Evolutionary conservation across 2,329 filamentous ascomycete genomes (phyloP), one percentile per base, ranked within the genome.

Genomic region (Aspergillus alliaceus): DNA sequence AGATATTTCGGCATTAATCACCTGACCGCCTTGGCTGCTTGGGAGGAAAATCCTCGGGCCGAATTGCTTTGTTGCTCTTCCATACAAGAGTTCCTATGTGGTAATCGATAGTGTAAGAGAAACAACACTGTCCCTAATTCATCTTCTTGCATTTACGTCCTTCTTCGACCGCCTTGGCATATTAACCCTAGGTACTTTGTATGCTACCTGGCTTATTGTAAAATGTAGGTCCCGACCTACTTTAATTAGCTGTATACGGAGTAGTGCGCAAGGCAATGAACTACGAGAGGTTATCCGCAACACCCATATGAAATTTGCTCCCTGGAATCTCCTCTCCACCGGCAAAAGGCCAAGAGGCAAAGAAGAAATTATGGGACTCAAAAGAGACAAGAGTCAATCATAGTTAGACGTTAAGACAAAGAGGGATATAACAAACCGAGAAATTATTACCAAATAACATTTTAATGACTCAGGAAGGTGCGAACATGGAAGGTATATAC

Each of bases 31-130:
- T 48, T 47, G 25, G 44, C 42, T 25, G 39, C 20, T 3, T 32
- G n/a, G 27, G 29, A 24, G 44, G 44, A 48, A 48, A 32, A 48
- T 48, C 29, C 44, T 48, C 44, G 44, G 44, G 44, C 44, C 44
- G 44, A 22, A 14, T 6, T 7, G 24, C 15, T 11, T n/a, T 9
- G 12, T 15, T 15, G 12, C 12, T 25, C 12, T 22, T 22, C 12
- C 8, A 15, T 24, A 11, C 20, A 14, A n/a, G 20, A 22, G 39
- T 44, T 44, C 9, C 24, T 44, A 11, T 27, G 40, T 15, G 22
- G 40, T n/a, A 44, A 44, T 44, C 9, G 24, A 44, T 27, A 25
- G 8, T 27, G 40, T 42, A 42, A 42, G 24, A 42, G 39, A 42
- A 42, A 42, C n/a, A n/a, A n/a, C n/a, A n/a, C n/a, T n/a, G n/a